phyloP scores from a whole-genome alignment of 1,284 basidiomycete genomes.

The Cystobasidium slooffiae region DNA sequence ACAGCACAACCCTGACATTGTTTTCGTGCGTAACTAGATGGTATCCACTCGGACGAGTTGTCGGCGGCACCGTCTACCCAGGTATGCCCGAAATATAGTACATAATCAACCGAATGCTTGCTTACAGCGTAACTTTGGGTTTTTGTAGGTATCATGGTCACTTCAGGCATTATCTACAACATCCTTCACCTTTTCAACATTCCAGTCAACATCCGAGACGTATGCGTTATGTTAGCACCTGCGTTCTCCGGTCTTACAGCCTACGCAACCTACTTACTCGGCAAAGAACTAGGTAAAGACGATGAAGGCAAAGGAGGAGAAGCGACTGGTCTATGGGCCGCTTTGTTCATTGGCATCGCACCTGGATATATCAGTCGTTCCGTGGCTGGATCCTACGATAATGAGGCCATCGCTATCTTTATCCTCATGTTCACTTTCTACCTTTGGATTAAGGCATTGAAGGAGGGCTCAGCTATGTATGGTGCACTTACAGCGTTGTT shows the following conservation, averaged over 20 bases:
- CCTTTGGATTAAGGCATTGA: conserved; percentile 95
- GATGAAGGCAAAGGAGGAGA: conserved; percentile 65
- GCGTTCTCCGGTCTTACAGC: conserved; percentile 96
- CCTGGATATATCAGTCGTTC: conserved; percentile 97
- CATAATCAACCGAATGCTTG: conserved; percentile 18
- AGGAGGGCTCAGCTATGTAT: conserved; percentile 88
- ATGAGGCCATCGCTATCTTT: conserved; percentile 99
- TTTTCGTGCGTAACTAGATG: conserved; percentile 46
- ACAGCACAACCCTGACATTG: background rate
- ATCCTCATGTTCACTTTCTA: conserved; percentile 99
- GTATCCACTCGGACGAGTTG: conserved; percentile 98
- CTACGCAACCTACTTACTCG: conserved; percentile 67
- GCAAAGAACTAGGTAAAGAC: conserved; percentile 74
- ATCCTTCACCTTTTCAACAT: conserved; percentile 84
- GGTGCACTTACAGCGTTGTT: conserved; percentile 90
- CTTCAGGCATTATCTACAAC: conserved; percentile 95
- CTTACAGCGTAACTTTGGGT: background rate
- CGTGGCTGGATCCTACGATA: conserved; percentile 98
- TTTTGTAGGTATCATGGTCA: conserved; percentile 80
- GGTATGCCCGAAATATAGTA: conserved; percentile 55
- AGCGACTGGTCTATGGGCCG: conserved; percentile 91
- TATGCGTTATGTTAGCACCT: conserved; percentile 95
- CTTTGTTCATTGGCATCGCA: conserved; percentile 97
- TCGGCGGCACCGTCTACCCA: conserved; percentile 97
- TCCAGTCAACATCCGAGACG: conserved; percentile 95